Percentiles rank a stretch among this genome's conserved stretches.
Evolutionary conservation across 2,329 filamentous ascomycete species (phyloP).

Genomic region (Phaeosphaeria sp.): DNA sequence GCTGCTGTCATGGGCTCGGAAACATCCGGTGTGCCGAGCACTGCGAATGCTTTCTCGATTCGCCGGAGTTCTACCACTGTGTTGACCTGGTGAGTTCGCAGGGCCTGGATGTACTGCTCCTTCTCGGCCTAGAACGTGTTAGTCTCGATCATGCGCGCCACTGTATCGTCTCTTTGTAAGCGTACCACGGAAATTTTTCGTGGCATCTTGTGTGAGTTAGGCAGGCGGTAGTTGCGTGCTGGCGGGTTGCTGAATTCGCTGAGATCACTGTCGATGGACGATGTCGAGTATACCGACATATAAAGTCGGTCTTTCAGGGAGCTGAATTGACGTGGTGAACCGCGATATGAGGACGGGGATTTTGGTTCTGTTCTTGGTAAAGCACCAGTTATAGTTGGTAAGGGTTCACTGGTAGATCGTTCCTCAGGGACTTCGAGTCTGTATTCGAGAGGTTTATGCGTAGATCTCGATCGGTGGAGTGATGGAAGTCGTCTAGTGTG

Average conservation of each 20-base stretch:
- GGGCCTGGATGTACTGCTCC: slow-evolving; percentile 66
- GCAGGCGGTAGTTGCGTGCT: slow-evolving; percentile 29
- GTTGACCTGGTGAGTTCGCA: slow-evolving; percentile 73
- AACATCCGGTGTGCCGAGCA: slow-evolving; percentile 65
- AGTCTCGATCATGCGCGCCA: slow-evolving; percentile 2
- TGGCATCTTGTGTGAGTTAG: slow-evolving; percentile 36
- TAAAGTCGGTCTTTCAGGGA: slow-evolving; percentile 11
- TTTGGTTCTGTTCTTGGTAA: not conserved
- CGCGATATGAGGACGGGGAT: slow-evolving; percentile 1
- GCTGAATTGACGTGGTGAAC: slow-evolving; percentile 3
- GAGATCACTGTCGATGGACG: slow-evolving; percentile 23
- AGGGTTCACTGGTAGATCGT: slow-evolving; percentile 1
- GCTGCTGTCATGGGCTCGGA: slow-evolving; percentile 72
- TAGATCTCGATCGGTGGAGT: slow-evolving; percentile 6
- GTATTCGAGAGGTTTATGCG: slow-evolving; percentile 4
- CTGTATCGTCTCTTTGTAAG: not conserved
- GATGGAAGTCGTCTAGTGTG: not conserved
- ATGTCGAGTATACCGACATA: slow-evolving; percentile 32
- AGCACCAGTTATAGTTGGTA: slow-evolving; percentile 5
- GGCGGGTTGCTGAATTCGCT: slow-evolving; percentile 36
- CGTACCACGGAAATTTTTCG: slow-evolving; percentile 35
- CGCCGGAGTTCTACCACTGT: slow-evolving; percentile 75
- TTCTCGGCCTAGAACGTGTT: slow-evolving; percentile 51
- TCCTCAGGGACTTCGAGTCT: not conserved
- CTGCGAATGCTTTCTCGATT: slow-evolving; percentile 70